Evolutionary conservation across 1,284 basidiomycete species (phyloP), one percentile per base, ranked within the genome.

Genomic region (Ustilago nuda): DNA sequence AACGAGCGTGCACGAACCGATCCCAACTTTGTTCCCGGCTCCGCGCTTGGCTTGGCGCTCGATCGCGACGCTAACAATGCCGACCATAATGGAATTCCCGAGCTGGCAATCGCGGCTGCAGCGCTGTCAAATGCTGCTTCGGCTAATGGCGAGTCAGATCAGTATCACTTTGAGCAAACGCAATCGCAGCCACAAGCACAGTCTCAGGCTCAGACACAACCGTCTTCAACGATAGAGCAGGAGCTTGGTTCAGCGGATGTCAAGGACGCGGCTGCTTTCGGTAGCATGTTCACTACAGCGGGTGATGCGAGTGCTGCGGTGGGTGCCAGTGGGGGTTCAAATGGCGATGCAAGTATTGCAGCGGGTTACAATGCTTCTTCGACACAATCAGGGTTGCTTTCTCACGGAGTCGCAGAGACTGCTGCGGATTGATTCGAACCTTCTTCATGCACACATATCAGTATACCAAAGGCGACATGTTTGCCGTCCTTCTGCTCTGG

Each of bases 111-210:
- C 19, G 74, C 74, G 2, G 74, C 74, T 9, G 74, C 73, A 3
- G 73, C 74, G 8, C 50, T 76, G 57, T 72, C 70, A 30, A 76
- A 70, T 37, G 74, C 69, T 43, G 66, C 70, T 17, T 58, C 61
- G 37, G 70, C 61, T 0, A 55, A 66, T 32, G 36, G 53, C 11
- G 56, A 19, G 7, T 37, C 52, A 4, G 54, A 37, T 8, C 51
- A 41, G 15, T 59, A 63, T 23, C 23, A 36, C 0, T 66, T 61
- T 23, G 58, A 56, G 7, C 60, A 55, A 52, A 7, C 45, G 7
- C 53, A 55, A 52, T 11, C 45, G 7, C 53, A 55, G 43, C 33
- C n/a, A 27, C 48, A 27, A 30, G 48, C 48, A 32, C 53, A 19
- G 43, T 19, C n/a, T 11, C 43, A 55, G 45, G 17, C 45, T 13